These are phyloP conservation scores for Nakaseomyces uthaithaninus DNA, from an alignment of 1,139 yeast species.

Conservation along the genomic window DNA sequence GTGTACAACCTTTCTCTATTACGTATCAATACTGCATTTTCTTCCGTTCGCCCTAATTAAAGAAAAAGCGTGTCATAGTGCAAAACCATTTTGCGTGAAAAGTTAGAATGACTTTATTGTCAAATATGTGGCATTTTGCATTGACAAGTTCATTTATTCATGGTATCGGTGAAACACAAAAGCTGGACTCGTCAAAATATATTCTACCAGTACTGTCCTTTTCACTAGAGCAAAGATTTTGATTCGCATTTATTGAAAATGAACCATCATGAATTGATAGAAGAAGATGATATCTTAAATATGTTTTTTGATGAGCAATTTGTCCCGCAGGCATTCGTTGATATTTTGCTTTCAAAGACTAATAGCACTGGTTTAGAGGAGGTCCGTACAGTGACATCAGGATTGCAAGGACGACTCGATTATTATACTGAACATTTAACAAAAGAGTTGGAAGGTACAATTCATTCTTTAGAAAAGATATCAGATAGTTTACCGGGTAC, in stretches of 20 bases:
- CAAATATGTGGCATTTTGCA: no score
- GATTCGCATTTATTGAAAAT: neutral
- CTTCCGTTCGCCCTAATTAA: no score
- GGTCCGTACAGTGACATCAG: conserved; percentile 34
- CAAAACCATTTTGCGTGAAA: no score
- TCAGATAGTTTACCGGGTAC: conserved; percentile 27
- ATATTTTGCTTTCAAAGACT: conserved; percentile 36
- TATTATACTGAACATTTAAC: conserved; percentile 52
- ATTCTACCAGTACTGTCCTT: no score
- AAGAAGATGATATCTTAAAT: conserved; percentile 33
- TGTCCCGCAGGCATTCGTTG: conserved; percentile 44
- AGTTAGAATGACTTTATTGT: no score
- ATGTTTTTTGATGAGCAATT: conserved; percentile 44
- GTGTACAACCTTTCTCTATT: no score
- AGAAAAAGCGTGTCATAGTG: no score
- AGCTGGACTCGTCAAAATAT: no score
- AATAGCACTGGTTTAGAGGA: conserved; percentile 22
- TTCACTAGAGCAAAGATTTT: neutral
- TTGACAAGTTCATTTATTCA: no score
- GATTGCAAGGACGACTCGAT: conserved; percentile 51
- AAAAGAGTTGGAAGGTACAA: conserved; percentile 41
- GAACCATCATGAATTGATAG: conserved; percentile 2
- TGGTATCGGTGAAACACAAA: no score
- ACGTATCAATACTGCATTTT: no score
- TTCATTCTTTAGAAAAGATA: conserved; percentile 37